Percentiles rank a stretch among this genome's conserved stretches.
Conservation (phyloP, 257 asterid genomes). For the Rhazya stricta region DNA sequence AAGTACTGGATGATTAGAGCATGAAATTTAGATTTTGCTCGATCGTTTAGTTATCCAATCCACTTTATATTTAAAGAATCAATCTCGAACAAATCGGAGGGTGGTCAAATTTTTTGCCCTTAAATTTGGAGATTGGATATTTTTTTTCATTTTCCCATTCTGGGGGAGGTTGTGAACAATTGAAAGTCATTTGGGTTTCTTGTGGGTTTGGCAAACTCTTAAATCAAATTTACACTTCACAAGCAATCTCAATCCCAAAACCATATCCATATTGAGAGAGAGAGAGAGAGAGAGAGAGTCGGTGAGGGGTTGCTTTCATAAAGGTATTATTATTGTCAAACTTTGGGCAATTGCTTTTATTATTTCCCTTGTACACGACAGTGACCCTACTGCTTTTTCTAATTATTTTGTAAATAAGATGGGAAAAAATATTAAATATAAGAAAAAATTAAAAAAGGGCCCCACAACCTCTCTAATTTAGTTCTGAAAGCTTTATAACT, state of each 20-base stretch:
- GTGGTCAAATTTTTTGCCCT: background rate
- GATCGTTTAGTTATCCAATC: no score
- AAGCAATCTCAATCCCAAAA: constrained; percentile 32
- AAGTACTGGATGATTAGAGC: no score
- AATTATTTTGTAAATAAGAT: constrained; percentile 15
- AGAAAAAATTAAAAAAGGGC: constrained; percentile 25
- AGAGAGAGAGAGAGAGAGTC: constrained; percentile 17
- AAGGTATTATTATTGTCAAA: constrained; percentile 57
- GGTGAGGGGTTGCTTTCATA: constrained; percentile 57
- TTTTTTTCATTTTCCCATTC: background rate
- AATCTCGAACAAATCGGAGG: no score
- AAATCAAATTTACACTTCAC: constrained; percentile 23
- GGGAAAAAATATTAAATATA: constrained; percentile 11
- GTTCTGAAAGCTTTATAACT: constrained; percentile 20
- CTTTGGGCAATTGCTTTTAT: constrained; percentile 58
- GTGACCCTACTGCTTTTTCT: constrained; percentile 44
- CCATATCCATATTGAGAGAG: constrained; percentile 10
- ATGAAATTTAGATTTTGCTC: no score
- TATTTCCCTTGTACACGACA: constrained; percentile 40
- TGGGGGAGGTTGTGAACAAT: constrained; percentile 4
- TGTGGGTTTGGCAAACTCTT: constrained; percentile 32
- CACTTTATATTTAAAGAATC: no score
- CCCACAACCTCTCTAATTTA: constrained; percentile 44
- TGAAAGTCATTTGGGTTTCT: constrained; percentile 24
- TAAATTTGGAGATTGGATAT: background rate